Base-by-base conservation (phyloP, 805 yeast genomes). In the Candida parachauliodes region DNA sequence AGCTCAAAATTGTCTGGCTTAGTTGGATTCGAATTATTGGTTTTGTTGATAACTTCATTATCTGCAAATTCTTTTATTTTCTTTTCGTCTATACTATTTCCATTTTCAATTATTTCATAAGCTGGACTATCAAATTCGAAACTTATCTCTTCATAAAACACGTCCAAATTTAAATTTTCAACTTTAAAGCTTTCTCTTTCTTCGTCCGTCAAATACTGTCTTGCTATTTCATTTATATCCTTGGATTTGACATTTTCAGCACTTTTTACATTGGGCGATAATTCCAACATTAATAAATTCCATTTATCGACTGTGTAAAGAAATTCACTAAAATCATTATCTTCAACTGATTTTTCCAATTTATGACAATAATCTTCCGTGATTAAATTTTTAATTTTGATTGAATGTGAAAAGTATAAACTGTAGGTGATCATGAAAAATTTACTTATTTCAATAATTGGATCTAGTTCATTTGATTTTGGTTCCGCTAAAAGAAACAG, bases 371-470 rank as follows among this genome's bases (percentile, higher is more conserved):
- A 68, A 16, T 65, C 65, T 4, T 57, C 44, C 17, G 46, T 47
- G 8, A 68, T 60, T 5, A 64, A 48, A n/a, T 54, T 47, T 34
- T 51, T 59, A 17, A 68, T 34, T 5, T 34, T 45, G 6, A 43
- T 50, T 1, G 71, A 65, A 36, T 65, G 67, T 1, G 70, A 65
- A 39, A 68, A 68, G 44, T 60, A 68, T 8, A 68, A 50, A 3
- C 67, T 53, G 36, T 57, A 62, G 40, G 67, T 72, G 11, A 67
- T 59, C 54, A 64, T 66, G 39, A 68, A 60, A 4, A 67, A 46
- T 41, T 60, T 65, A 4, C 78, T 81, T 37, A 83, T 68, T 48
- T 83, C 91, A 34, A 66, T 72, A 32, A 79, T 60, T 4, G 88
- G 86, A 49, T 81, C 79, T 28, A 78, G 64, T 41, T 74, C 79